Conservation (phyloP, 352 stramenopile genomes). For the Pythium biforme region DNA sequence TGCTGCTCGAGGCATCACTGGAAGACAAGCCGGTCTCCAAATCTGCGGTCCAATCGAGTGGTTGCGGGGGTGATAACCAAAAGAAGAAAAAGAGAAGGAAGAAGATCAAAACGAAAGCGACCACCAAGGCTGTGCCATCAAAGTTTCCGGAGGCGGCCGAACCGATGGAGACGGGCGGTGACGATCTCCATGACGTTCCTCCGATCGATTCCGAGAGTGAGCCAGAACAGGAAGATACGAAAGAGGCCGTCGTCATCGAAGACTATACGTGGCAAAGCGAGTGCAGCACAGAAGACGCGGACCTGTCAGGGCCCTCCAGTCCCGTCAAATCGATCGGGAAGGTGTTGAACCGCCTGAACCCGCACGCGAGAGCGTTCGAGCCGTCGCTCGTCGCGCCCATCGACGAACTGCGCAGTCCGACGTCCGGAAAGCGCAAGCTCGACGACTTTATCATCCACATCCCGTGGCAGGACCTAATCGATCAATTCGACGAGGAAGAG, state of each 20-base stretch:
- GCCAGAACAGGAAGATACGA: slow-evolving; percentile 14
- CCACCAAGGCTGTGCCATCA: background rate
- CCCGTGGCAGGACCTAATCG: slow-evolving; percentile 26
- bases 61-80: slow-evolving; percentile 1
- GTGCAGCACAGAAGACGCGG: slow-evolving; percentile 24
- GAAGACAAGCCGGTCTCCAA: slow-evolving; percentile 22
- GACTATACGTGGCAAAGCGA: slow-evolving; percentile 19
- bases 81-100: slow-evolving; percentile 41
- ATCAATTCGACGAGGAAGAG: slow-evolving; percentile 7
- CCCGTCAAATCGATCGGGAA: slow-evolving; percentile 13
- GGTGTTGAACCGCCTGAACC: slow-evolving; percentile 41
- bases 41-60: background rate
- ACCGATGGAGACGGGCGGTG: background rate
- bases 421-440: slow-evolving; percentile 62
- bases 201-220: slow-evolving; percentile 12
- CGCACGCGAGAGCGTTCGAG: slow-evolving; percentile 56
- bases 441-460: slow-evolving; percentile 66
- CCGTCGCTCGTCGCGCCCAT: slow-evolving; percentile 23
- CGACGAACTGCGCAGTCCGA: slow-evolving; percentile 13
- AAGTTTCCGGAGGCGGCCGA: background rate
- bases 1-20: slow-evolving; percentile 47
- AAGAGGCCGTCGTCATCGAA: slow-evolving; percentile 1
- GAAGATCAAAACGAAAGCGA: background rate
- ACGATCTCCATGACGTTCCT: background rate
- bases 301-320: slow-evolving; percentile 21